Evolutionary conservation across 2,329 filamentous ascomycete genomes (phyloP).

Genomic region (Cytospora schulzeri): DNA sequence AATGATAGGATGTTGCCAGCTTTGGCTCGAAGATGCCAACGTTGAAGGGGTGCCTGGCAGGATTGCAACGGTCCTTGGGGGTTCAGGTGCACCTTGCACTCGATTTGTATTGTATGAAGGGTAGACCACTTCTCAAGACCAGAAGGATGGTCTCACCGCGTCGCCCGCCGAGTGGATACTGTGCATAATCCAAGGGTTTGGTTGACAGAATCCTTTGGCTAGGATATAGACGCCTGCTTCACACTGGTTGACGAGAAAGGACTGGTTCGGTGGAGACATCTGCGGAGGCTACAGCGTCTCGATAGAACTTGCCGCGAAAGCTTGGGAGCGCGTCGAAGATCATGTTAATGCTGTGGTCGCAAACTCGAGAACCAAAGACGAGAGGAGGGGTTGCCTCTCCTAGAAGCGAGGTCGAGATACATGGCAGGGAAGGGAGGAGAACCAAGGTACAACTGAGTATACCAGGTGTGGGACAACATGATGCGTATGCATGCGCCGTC

Average conservation of each 20-base stretch:
- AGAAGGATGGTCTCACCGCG: neutral
- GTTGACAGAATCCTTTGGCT: neutral
- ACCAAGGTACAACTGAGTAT: constrained; percentile 16
- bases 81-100: neutral
- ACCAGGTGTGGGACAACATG: constrained; percentile 16
- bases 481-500: constrained; percentile 18
- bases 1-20: constrained; percentile 12
- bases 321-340: neutral
- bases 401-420: constrained; percentile 14
- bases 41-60: neutral
- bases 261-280: neutral
- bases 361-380: constrained; percentile 12
- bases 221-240: neutral
- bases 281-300: neutral
- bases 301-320: neutral
- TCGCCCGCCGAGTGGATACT: neutral
- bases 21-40: constrained; percentile 6
- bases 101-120: neutral
- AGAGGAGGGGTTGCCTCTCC: neutral
- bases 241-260: neutral
- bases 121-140: neutral
- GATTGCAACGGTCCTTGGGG: neutral
- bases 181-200: neutral
- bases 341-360: constrained; percentile 2
- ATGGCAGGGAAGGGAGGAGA: constrained; percentile 14